Evolutionary conservation across 129 eudicot genomes (phyloP).

Genomic region (Saposhnikovia divaricata): DNA sequence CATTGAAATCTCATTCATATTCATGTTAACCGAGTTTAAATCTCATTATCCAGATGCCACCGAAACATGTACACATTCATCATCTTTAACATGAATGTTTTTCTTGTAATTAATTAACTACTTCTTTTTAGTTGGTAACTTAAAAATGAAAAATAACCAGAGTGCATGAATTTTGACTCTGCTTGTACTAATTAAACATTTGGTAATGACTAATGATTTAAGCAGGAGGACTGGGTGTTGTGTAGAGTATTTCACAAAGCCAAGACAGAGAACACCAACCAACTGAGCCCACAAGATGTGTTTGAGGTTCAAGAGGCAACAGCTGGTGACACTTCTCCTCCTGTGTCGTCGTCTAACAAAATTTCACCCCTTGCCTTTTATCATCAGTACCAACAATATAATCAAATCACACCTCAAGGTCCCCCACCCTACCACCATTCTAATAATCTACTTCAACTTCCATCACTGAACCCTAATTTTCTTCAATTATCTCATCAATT

Average conservation of each 20-base stretch:
- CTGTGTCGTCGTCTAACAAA: slow-evolving; percentile 4
- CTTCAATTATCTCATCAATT: slow-evolving; percentile 25
- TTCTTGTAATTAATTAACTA: too few species aligned
- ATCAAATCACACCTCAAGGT: slow-evolving; percentile 13
- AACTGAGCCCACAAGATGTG: slow-evolving; percentile 31
- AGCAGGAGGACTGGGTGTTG: slow-evolving; percentile 96
- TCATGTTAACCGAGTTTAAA: too few species aligned
- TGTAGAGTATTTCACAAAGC: slow-evolving; percentile 87
- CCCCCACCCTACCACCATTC: slow-evolving; percentile 26
- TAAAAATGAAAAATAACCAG: neutral
- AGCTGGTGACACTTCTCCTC: slow-evolving; percentile 22
- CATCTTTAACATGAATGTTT: neutral
- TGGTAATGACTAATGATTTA: neutral
- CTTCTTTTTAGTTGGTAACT: too few species aligned
- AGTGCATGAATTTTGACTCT: too few species aligned
- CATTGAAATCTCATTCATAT: too few species aligned
- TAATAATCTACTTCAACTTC: slow-evolving; percentile 10
- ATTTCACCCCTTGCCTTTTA: slow-evolving; percentile 18
- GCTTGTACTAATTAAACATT: neutral
- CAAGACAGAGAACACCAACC: slow-evolving; percentile 46
- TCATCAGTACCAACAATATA: slow-evolving; percentile 18
- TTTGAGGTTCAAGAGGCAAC: slow-evolving; percentile 10
- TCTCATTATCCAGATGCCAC: too few species aligned
- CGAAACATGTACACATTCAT: neutral
- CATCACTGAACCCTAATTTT: slow-evolving; percentile 30